phyloP scores from a whole-genome alignment of 345 rosid genomes.

The Combretum micranthum region DNA sequence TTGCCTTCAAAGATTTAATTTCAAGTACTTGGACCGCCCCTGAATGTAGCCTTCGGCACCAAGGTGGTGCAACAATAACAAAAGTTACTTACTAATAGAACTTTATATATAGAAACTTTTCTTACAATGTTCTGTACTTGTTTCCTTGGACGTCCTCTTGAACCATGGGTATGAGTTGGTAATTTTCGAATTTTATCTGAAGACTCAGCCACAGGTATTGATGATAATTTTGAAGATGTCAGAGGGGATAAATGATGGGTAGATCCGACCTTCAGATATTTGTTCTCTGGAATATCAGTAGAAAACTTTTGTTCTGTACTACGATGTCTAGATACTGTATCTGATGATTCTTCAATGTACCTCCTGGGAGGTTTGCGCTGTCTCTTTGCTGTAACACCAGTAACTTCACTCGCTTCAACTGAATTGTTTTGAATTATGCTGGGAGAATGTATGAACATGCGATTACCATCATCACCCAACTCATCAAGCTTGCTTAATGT shows the following conservation, averaged over 20 bases:
- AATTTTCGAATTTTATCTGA: constrained; percentile 15
- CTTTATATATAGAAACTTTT: neutral
- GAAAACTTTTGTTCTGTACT: constrained; percentile 12
- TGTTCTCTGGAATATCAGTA: constrained; percentile 15
- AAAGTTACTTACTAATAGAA: neutral
- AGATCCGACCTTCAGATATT: constrained; percentile 20
- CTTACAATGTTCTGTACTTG: constrained; percentile 27
- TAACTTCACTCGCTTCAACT: constrained; percentile 19
- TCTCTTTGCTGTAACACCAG: constrained; percentile 30
- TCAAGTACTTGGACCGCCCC: too few relatives aligned
- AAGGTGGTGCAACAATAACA: neutral
- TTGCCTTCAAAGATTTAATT: too few relatives aligned
- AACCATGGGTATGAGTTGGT: constrained; percentile 27
- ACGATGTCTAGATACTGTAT: constrained; percentile 11
- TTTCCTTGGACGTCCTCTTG: constrained; percentile 36
- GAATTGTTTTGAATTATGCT: constrained; percentile 24
- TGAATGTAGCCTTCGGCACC: neutral
- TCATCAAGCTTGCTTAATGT: constrained; percentile 18
- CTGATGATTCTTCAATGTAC: constrained; percentile 44
- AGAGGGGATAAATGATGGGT: constrained; percentile 13
- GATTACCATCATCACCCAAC: constrained; percentile 39
- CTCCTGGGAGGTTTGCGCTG: constrained; percentile 39
- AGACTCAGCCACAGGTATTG: constrained; percentile 20
- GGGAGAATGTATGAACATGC: constrained; percentile 28
- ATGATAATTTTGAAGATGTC: constrained; percentile 10